Evolutionary conservation across 75 land plant species (phyloP).

Genomic region (Sequoia sempervirens): DNA sequence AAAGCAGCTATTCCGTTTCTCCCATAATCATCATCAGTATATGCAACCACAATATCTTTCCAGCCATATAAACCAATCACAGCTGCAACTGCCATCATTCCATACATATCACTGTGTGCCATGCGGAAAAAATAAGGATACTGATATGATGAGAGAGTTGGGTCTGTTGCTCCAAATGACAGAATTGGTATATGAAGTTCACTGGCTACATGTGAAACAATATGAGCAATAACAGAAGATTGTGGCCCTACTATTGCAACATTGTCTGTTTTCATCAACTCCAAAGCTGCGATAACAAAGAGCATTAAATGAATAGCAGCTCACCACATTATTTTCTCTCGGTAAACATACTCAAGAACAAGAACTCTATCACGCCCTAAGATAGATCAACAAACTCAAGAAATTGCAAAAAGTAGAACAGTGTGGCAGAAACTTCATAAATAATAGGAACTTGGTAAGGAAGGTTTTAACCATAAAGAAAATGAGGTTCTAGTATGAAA

Average conservation of each 20-base stretch:
- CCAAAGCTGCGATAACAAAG: constrained; percentile 19
- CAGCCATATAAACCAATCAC: constrained; percentile 18
- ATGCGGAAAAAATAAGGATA: constrained; percentile 24
- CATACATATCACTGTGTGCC: constrained; percentile 18
- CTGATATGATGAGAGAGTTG: constrained; percentile 18
- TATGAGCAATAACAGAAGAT: constrained; percentile 20
- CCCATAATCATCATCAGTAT: constrained; percentile 30
- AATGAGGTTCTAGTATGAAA: not conserved
- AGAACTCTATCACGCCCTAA: not conserved
- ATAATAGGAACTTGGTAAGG: not conserved
- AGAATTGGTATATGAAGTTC: constrained; percentile 21
- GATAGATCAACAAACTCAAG: not conserved
- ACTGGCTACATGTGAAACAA: constrained; percentile 15
- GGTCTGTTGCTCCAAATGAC: constrained; percentile 29
- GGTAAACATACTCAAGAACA: not conserved
- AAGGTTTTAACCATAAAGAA: not conserved
- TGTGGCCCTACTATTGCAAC: constrained; percentile 26
- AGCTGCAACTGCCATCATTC: constrained; percentile 22
- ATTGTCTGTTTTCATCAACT: constrained; percentile 12
- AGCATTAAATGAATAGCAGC: not conserved
- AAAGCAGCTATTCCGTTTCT: constrained; percentile 14
- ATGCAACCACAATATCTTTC: constrained; percentile 21
- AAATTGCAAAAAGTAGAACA: not conserved
- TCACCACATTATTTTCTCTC: not conserved
- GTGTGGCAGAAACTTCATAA: not conserved